Evolutionary conservation across 306 rosid genomes (phyloP), one percentile per base, ranked within the genome.

Genomic region (Dalbergia oliveri): DNA sequence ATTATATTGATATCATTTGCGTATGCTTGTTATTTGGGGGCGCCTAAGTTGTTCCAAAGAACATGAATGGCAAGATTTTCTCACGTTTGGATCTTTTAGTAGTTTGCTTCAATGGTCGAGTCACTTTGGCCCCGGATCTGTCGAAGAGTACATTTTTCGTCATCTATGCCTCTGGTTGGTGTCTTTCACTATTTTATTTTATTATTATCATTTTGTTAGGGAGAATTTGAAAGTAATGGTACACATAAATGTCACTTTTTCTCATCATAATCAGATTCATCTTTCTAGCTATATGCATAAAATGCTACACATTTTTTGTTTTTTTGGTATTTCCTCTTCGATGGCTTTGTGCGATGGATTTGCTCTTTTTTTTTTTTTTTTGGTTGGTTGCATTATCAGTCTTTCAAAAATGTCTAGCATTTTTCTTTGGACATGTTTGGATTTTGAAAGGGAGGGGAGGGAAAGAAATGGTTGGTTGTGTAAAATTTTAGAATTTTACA

Each of bases 21-120:
- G 79, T 81, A 73, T 77, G 66, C 53, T 84, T 81, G 78, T 81
- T 81, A 73, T 73, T 87, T 73, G 61, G 90, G 82, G 87, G 80
- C 79, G 82, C 79, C 68, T 67, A 67, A 60, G 71, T 74, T 84
- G 47, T 80, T 79, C 23, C 60, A 56, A 73, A 75, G 51, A 83
- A 60, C 82, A 73, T 77, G 71, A 84, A 60, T 73, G 57, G 79
- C 64, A 58, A 45, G 31, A 74, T 73, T 69, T 84, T 80, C 71
- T 73, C 80, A 23, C 23, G 64, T 72, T 84, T 81, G 45, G 53
- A 73, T 65, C 78, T 69, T 73, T 74, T 41, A 13, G 37, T 77
- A 19, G 66, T 73, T 77, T 71, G 86, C 83, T 69, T 81, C 80
- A 59, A 39, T 78, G 84, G 68, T 77, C 60, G 67, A 53, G 53